Conservation (phyloP, 2,329 filamentous ascomycete species). For the Ascochyta pisi region DNA sequence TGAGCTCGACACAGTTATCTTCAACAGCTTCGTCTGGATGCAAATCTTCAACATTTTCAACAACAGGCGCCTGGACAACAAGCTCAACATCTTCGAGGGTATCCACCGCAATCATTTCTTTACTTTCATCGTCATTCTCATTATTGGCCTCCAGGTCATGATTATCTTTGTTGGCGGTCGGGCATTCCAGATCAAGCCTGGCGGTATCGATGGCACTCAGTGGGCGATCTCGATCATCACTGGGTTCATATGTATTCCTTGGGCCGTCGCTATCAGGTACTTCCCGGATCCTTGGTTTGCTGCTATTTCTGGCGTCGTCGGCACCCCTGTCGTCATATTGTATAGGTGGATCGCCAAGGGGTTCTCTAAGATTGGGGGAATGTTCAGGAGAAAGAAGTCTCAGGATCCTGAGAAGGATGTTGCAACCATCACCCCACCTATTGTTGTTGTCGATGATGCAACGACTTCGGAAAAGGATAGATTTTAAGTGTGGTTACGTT, state of each 20-base stretch:
- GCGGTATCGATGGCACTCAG: conserved; percentile 63
- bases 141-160: conserved; percentile 63
- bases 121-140: conserved; percentile 63
- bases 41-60: conserved; percentile 76
- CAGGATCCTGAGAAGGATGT: conserved; percentile 21
- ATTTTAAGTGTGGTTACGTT: neutral
- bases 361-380: conserved; percentile 16
- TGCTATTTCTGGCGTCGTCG: conserved; percentile 26
- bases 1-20: conserved; percentile 66
- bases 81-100: conserved; percentile 67
- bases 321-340: conserved; percentile 31
- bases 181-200: conserved; percentile 60
- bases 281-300: conserved; percentile 57
- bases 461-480: neutral
- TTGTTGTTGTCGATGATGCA: conserved; percentile 22
- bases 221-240: conserved; percentile 63
- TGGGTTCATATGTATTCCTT: conserved; percentile 60
- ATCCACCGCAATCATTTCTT: conserved; percentile 65
- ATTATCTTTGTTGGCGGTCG: conserved; percentile 65
- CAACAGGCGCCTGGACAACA: conserved; percentile 68
- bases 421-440: conserved; percentile 25
- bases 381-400: conserved; percentile 29
- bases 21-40: conserved; percentile 76
- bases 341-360: conserved; percentile 25
- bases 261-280: conserved; percentile 58